Conservation (phyloP, 2,329 filamentous ascomycete species). For the Aspergillus nomiae region DNA sequence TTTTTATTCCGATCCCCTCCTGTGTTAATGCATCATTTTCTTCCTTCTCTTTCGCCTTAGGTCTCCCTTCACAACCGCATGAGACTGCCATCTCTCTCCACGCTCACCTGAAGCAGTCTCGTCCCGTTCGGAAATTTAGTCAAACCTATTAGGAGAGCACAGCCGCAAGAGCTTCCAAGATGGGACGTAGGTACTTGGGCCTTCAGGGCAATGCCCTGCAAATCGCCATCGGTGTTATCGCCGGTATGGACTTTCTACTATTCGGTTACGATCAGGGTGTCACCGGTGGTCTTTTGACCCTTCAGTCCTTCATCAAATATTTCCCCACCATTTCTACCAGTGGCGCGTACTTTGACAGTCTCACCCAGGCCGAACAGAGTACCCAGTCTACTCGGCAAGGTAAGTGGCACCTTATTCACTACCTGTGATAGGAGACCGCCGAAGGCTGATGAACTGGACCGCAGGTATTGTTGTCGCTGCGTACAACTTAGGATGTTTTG, state of each 20-base stretch:
- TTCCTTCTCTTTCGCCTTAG: neutral
- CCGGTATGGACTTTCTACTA: slow-evolving; percentile 46
- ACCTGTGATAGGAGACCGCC: neutral
- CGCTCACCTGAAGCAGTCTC: neutral
- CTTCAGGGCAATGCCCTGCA: slow-evolving; percentile 44
- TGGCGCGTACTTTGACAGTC: slow-evolving; percentile 15
- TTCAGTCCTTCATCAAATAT: slow-evolving; percentile 42
- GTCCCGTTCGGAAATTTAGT: neutral
- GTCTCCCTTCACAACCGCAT: slow-evolving; percentile 5
- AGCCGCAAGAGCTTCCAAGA: slow-evolving; percentile 15
- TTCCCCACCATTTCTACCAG: slow-evolving; percentile 46
- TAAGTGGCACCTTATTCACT: slow-evolving; percentile 11
- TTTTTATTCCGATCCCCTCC: neutral
- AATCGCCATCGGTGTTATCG: slow-evolving; percentile 47
- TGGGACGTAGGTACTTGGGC: slow-evolving; percentile 39
- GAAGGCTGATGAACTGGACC: neutral
- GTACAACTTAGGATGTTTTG: slow-evolving; percentile 55
- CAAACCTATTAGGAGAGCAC: neutral
- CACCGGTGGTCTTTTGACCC: slow-evolving; percentile 47
- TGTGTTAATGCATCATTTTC: neutral
- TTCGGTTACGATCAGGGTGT: slow-evolving; percentile 46
- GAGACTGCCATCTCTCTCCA: slow-evolving; percentile 1
- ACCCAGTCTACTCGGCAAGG: slow-evolving; percentile 41
- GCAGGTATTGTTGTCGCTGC: slow-evolving; percentile 44
- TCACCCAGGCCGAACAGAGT: slow-evolving; percentile 20